These are phyloP conservation scores for Letharia lupina DNA, from an alignment of 495 filamentous ascomycete genomes.

Conservation along the genomic window DNA sequence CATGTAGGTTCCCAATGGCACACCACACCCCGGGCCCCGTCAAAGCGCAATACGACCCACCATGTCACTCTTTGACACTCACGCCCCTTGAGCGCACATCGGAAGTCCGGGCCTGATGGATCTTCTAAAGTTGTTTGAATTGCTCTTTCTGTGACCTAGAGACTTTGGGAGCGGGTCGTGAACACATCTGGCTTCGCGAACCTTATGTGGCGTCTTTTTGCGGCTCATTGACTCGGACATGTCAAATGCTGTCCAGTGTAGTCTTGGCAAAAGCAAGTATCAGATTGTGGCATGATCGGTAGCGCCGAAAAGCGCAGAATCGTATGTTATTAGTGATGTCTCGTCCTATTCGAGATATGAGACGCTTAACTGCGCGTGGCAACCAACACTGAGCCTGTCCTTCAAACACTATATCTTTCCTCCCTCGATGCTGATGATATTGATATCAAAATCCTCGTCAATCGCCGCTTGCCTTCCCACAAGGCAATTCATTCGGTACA, in stretches of 20 bases:
- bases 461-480: constrained; percentile 28
- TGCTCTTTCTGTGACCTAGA: not conserved
- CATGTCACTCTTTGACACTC: not conserved
- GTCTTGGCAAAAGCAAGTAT: not conserved
- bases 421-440: constrained; percentile 26
- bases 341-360: not conserved
- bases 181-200: not conserved
- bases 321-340: not conserved
- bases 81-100: not conserved
- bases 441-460: constrained; percentile 37
- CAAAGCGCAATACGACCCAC: not conserved
- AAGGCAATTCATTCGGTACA: constrained; percentile 30
- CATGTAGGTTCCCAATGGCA: not conserved
- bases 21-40: not conserved
- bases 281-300: not conserved
- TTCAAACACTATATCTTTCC: not conserved
- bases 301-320: not conserved
- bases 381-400: not conserved
- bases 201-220: not conserved
- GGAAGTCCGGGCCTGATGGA: not conserved
- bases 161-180: not conserved
- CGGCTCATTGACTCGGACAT: not conserved
- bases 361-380: not conserved
- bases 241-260: not conserved
- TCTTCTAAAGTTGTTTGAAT: not conserved